Evolutionary conservation across 331 rosid genomes (phyloP).

Genomic region (Prunus yedoensis): DNA sequence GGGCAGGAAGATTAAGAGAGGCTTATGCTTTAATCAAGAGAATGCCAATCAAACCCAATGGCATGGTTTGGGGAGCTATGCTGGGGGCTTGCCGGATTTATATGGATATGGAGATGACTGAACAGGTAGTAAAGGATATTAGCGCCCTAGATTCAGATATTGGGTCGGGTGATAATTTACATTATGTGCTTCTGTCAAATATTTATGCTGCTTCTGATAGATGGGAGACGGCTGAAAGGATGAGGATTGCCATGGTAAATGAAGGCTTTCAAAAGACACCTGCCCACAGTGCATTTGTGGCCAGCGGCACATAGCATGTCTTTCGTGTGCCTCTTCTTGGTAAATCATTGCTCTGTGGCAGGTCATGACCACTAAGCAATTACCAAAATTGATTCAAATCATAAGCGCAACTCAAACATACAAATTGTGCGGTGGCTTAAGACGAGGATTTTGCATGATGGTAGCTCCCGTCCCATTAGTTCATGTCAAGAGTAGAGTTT

Average conservation of each 20-base stretch:
- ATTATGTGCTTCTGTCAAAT: conserved; percentile 55
- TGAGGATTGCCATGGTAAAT: conserved; percentile 34
- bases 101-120: conserved; percentile 53
- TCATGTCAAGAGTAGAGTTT: background rate
- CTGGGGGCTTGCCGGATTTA: conserved; percentile 71
- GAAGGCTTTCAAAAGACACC: conserved; percentile 47
- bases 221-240: conserved; percentile 67
- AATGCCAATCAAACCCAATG: conserved; percentile 63
- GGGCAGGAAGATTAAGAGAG: conserved; percentile 61
- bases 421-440: background rate
- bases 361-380: background rate
- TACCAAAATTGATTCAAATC: background rate
- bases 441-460: background rate
- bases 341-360: background rate
- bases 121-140: conserved; percentile 38
- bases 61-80: conserved; percentile 61
- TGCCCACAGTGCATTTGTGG: conserved; percentile 46
- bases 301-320: background rate
- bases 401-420: too few species aligned
- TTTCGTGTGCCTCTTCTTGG: background rate
- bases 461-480: background rate
- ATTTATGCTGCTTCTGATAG: conserved; percentile 62
- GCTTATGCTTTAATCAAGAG: conserved; percentile 49
- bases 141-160: conserved; percentile 18
- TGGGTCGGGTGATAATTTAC: conserved; percentile 28